phyloP scores from a whole-genome alignment of 305 asterid genomes.

The Vinca major region DNA sequence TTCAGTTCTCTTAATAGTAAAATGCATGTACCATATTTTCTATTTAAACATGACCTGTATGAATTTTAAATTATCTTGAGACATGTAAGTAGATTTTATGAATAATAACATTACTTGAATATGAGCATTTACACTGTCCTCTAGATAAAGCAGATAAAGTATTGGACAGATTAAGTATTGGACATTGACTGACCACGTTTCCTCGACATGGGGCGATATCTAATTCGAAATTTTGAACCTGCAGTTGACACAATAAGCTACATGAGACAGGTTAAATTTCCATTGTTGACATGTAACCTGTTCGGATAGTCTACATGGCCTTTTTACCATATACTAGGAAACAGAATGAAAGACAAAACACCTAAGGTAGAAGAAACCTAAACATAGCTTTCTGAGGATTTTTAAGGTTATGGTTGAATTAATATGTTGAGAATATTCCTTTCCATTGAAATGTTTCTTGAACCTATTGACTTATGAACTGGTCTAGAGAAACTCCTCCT shows the following conservation, averaged over 20 bases:
- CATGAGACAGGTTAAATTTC: neutral
- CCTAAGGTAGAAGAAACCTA: neutral
- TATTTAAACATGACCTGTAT: too few relatives aligned
- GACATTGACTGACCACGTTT: neutral
- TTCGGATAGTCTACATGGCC: neutral
- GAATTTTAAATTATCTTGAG: too few relatives aligned
- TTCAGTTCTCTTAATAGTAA: neutral
- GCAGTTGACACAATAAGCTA: neutral
- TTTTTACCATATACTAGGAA: neutral
- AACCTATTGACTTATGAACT: conserved; percentile 5
- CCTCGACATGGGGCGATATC: neutral
- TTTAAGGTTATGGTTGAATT: neutral
- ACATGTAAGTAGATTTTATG: too few relatives aligned
- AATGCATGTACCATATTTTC: neutral
- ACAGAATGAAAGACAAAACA: neutral
- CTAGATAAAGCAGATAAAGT: neutral
- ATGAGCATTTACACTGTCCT: neutral
- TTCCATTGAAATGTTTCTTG: neutral
- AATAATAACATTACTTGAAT: neutral
- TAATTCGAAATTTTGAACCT: neutral
- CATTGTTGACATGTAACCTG: neutral
- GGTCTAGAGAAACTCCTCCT: neutral
- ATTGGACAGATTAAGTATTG: neutral
- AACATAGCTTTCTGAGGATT: conserved; percentile 2
- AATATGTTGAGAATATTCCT: neutral